Base-by-base conservation (phyloP, 495 filamentous ascomycete species). In the Acidomyces sp. region DNA sequence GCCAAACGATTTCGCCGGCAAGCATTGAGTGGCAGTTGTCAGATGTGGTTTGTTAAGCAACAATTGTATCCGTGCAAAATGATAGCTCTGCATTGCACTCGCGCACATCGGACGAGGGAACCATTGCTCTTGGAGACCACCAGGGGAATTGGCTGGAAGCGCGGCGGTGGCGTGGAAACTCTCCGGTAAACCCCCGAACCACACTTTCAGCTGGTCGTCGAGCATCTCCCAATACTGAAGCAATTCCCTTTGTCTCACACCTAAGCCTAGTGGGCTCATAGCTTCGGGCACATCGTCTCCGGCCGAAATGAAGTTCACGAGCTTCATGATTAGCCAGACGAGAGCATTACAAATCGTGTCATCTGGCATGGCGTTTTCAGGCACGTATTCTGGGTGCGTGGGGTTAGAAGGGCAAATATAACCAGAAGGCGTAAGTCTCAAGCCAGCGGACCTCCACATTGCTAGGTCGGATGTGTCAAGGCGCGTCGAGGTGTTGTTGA, bases 1-100 rank as follows among this genome's bases (percentile, higher is more conserved):
- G n/a, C n/a, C n/a, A n/a, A n/a, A n/a, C 11, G 26, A 38, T 18
- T 10, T 6, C 32, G 7, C 18, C 15, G 6, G 20, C 9, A 3
- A 13, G 17, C 20, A n/a, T 7, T 31, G 16, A 1, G 6, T 28
- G 17, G 19, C 15, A 2, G 69, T 74, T 6, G 71, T 67, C 27
- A 74, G 65, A 24, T 73, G 68, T 15, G 75, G 74, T 43, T 74
- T 75, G 51, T 80, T 72, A 52, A 75, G 67, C 7, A 76, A 62
- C 10, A 80, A 58, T 29, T 77, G 60, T 22, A 75, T 75, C 31
- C 70, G 71, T 0, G 71, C 70, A 68, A 80, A 75, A 48, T 80
- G 74, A 49, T 75, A 80, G 44, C 66, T 65, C 51, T 78, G 74
- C 71, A 77, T 77, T 7, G 70, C 70, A 3, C 72, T 73, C 1